Evolutionary conservation across 768 basidiomycete genomes (phyloP).

Genomic region (Suillus subaureus): DNA sequence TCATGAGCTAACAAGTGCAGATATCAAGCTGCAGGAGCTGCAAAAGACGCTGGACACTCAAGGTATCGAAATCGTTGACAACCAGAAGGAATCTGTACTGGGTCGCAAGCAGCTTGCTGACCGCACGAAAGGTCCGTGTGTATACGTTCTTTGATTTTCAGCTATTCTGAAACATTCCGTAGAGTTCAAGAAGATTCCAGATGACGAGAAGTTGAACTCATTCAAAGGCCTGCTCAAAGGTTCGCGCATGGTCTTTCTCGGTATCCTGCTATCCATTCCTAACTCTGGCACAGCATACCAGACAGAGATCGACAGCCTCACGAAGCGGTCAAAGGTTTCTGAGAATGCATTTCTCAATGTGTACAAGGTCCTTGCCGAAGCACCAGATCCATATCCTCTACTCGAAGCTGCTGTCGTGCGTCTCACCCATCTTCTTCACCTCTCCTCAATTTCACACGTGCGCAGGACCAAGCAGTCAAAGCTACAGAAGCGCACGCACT

Average conservation of each 20-base stretch:
- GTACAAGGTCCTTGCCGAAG: slow-evolving; percentile 95
- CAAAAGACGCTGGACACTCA: slow-evolving; percentile 93
- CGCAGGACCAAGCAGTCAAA: slow-evolving; percentile 91
- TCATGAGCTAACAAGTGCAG: slow-evolving; percentile 39
- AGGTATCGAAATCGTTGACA: slow-evolving; percentile 94
- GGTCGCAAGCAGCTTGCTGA: slow-evolving; percentile 94
- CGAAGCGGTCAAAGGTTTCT: slow-evolving; percentile 86
- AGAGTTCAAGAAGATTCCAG: slow-evolving; percentile 98
- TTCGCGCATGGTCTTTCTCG: slow-evolving; percentile 30
- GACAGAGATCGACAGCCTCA: slow-evolving; percentile 93
- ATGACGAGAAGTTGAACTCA: slow-evolving; percentile 81
- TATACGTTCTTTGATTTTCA: not conserved
- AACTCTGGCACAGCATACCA: slow-evolving; percentile 72
- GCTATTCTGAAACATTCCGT: slow-evolving; percentile 1
- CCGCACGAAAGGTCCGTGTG: slow-evolving; percentile 85
- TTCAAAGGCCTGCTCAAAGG: slow-evolving; percentile 93
- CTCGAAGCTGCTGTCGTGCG: slow-evolving; percentile 90
- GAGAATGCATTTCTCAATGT: slow-evolving; percentile 97
- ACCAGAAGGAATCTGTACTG: slow-evolving; percentile 95
- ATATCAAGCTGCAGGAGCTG: slow-evolving; percentile 84
- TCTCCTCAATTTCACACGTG: not conserved
- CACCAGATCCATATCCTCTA: slow-evolving; percentile 95
- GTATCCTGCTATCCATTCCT: not conserved
- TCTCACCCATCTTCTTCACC: slow-evolving; percentile 12
- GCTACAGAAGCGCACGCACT: slow-evolving; percentile 77